Percentiles rank a stretch among this genome's conserved stretches.
Conservation (phyloP, 768 basidiomycete genomes). For the Holtermanniella nyarrowii region DNA sequence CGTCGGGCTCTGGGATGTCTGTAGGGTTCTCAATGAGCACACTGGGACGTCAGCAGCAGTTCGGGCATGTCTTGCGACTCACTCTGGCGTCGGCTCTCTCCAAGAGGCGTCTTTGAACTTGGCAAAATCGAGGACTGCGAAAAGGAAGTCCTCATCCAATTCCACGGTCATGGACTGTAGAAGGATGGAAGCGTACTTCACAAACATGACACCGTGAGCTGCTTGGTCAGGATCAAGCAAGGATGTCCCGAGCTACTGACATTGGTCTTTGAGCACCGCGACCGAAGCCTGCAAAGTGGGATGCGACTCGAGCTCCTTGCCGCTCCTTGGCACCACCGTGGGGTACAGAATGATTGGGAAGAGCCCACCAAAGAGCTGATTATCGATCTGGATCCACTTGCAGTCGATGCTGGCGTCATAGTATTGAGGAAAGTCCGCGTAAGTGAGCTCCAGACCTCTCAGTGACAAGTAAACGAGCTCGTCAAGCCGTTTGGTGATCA, state of each 20-base stretch:
- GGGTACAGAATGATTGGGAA: conserved; percentile 94
- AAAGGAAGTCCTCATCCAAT: conserved; percentile 93
- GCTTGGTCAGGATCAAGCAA: conserved; percentile 6
- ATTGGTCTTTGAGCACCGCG: conserved; percentile 85
- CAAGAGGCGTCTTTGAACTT: conserved; percentile 86
- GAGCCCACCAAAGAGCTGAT: conserved; percentile 90
- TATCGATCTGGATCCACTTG: conserved; percentile 88
- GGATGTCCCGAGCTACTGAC: conserved; percentile 43
- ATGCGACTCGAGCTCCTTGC: conserved; percentile 62
- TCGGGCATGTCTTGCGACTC: conserved; percentile 31
- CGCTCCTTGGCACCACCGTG: conserved; percentile 59
- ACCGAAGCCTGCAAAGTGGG: conserved; percentile 83
- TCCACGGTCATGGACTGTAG: conserved; percentile 91
- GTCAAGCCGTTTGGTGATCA: conserved; percentile 73
- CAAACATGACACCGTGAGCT: conserved; percentile 97
- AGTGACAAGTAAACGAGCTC: conserved; percentile 84
- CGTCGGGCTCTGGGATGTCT: conserved; percentile 46
- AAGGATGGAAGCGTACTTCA: conserved; percentile 92
- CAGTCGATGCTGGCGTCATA: conserved; percentile 71
- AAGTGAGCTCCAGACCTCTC: conserved; percentile 70
- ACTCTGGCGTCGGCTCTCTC: conserved; percentile 71
- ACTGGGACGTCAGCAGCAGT: conserved; percentile 41
- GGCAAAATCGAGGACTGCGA: conserved; percentile 79
- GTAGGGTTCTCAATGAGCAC: conserved; percentile 61
- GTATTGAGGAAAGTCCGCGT: conserved; percentile 63